A percentile compares a stretch with the other conserved stretches of the same genome.
phyloP scores from a whole-genome alignment of 75 land plant genomes.

The Sequoiadendron giganteum region DNA sequence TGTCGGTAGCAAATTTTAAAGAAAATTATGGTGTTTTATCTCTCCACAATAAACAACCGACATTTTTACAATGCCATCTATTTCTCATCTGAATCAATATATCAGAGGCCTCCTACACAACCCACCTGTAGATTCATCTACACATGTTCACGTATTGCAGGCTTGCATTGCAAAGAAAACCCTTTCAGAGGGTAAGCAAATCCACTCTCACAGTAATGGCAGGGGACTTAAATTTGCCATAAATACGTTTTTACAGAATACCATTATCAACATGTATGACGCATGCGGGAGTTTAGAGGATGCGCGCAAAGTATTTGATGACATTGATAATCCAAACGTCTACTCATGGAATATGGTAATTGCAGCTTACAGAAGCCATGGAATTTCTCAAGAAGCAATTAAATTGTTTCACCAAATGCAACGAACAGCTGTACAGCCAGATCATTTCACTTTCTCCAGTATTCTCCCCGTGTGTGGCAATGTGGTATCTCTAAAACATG shows the following conservation, averaged over 20 bases:
- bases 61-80: background rate
- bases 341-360: conserved; percentile 47
- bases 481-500: background rate
- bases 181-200: background rate
- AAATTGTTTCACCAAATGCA: conserved; percentile 31
- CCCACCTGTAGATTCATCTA: background rate
- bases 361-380: conserved; percentile 20
- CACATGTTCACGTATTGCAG: background rate
- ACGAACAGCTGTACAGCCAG: conserved; percentile 20
- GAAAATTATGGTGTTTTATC: background rate
- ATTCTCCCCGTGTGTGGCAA: conserved; percentile 16
- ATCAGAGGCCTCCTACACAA: background rate
- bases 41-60: too few relatives aligned
- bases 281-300: conserved; percentile 22
- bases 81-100: background rate
- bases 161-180: background rate
- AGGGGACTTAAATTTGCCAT: background rate
- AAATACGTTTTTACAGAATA: background rate
- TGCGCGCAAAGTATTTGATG: conserved; percentile 31
- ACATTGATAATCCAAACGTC: conserved; percentile 28
- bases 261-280: conserved; percentile 15
- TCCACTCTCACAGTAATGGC: background rate
- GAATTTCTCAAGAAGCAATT: conserved; percentile 20
- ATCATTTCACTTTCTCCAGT: conserved; percentile 24
- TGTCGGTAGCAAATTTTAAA: background rate